These are phyloP conservation scores for Candida gigantensis DNA, from an alignment of 1,139 yeast genomes.

Conservation along the genomic window DNA sequence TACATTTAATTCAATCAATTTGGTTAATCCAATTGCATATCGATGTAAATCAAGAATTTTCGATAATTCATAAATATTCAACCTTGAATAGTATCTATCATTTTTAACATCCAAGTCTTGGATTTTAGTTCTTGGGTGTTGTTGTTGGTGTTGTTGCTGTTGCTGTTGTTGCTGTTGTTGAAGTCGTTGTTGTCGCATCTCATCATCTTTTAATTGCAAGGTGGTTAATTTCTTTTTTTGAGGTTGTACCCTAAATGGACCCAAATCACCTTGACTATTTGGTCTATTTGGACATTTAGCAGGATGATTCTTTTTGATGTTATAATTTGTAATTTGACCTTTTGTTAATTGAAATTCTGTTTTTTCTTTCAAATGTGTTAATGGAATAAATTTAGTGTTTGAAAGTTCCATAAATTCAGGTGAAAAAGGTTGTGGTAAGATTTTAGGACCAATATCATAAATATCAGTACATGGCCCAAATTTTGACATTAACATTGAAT, in stretches of 20 bases:
- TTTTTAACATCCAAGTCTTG: slow-evolving; percentile 9
- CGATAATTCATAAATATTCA: slow-evolving; percentile 31
- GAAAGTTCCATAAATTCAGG: slow-evolving; percentile 13
- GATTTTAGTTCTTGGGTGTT: slow-evolving; percentile 1
- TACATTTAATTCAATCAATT: slow-evolving; percentile 53
- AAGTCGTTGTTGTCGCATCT: not conserved
- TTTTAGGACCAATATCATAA: slow-evolving; percentile 15
- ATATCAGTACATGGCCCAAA: slow-evolving; percentile 11
- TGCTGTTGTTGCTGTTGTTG: slow-evolving; percentile 1
- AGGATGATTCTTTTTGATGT: slow-evolving; percentile 1
- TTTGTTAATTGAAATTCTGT: slow-evolving; percentile 11
- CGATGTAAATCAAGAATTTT: slow-evolving; percentile 25
- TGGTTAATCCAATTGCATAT: slow-evolving; percentile 26
- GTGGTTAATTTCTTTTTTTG: not conserved
- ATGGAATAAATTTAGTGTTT: slow-evolving; percentile 12
- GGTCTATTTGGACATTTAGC: slow-evolving; percentile 12
- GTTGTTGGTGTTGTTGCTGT: not conserved
- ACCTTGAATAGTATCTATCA: slow-evolving; percentile 28
- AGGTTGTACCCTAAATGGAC: slow-evolving; percentile 4
- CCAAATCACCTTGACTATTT: slow-evolving; percentile 8
- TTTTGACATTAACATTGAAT: not conserved
- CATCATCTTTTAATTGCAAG: not conserved
- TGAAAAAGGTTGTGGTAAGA: slow-evolving; percentile 17
- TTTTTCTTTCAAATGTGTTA: slow-evolving; percentile 9
- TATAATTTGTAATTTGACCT: slow-evolving; percentile 11